A percentile compares a stretch with the other conserved stretches of the same genome.
phyloP scores from a whole-genome alignment of 2,329 filamentous ascomycete genomes.

The Penicillium thymicola region DNA sequence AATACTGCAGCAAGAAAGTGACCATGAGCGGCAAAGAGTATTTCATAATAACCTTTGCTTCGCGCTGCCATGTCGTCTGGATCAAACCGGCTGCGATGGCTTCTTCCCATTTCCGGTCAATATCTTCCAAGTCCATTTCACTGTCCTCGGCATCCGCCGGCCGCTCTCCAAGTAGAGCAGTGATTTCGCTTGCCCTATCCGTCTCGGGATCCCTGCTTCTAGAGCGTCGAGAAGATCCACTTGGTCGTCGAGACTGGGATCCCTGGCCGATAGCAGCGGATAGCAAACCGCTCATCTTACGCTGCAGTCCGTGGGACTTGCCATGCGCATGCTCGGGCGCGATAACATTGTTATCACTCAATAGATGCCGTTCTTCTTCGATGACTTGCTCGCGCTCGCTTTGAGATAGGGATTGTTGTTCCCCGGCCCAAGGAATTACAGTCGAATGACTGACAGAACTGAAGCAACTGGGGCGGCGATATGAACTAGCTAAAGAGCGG shows the following conservation, averaged over 20 bases:
- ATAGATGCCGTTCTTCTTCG: conserved; percentile 56
- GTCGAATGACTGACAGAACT: conserved; percentile 68
- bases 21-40: conserved; percentile 69
- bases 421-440: conserved; percentile 54
- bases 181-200: conserved; percentile 42
- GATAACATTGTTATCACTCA: conserved; percentile 59
- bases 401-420: conserved; percentile 48
- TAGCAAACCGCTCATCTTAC: conserved; percentile 26
- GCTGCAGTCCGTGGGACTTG: conserved; percentile 19
- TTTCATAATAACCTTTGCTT: conserved; percentile 72
- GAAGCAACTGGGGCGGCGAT: conserved; percentile 74
- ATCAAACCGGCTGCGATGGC: conserved; percentile 78
- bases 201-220: conserved; percentile 10
- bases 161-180: conserved; percentile 44
- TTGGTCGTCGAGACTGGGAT: conserved; percentile 11
- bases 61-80: conserved; percentile 85
- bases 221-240: conserved; percentile 4
- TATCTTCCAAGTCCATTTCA: conserved; percentile 52
- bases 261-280: conserved; percentile 16
- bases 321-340: conserved; percentile 47
- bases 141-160: conserved; percentile 42
- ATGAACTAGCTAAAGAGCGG: conserved; percentile 60
- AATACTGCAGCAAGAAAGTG: conserved; percentile 78
- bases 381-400: conserved; percentile 54
- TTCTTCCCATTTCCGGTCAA: conserved; percentile 78